Evolutionary conservation across 768 basidiomycete species (phyloP), one percentile per base, ranked within the genome.

Genomic region (Amanita rubescens): DNA sequence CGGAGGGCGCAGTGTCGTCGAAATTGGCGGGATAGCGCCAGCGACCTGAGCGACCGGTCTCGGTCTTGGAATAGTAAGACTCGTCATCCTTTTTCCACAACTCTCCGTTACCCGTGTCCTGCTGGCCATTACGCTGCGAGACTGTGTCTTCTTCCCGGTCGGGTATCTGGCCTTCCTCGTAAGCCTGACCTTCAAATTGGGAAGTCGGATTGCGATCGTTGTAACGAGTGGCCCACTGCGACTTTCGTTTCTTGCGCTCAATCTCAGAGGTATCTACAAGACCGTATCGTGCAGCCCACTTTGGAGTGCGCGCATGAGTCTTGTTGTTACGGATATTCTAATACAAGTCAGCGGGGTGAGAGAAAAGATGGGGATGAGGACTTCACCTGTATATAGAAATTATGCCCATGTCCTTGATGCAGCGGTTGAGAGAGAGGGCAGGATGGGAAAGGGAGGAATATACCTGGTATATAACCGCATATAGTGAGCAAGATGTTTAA

Each of bases 241-340:
- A 90, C 65, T 86, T 87, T 56, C 76, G 79, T 63, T 85, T 79
- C 52, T 87, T 84, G 63, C 93, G 87, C 60, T 80, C 76, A 64
- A 89, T 84, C 59, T 86, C 83, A 33, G 83, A 74, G 20, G 81
- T 84, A 66, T 93, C 83, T 57, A 97, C 82, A 42, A 97, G 87
- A 35, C 94, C 94, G 67, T 91, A 91, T 58, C 86, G 80, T 68
- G 89, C 76, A 0, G 86, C 87, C 94, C 94, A 97, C 69, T 96
- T 94, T 17, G 94, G 94, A n/a, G 94, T 96, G 41, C 94, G 84
- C 12, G 78, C 75, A 65, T 89, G 80, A 61, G 82, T 94, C 76
- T 94, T 91, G 75, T 97, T 97, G 72, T 96, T 97, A 53, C 94
- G 78, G 59, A 97, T 84, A 69, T 96, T 96, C 85, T 97, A 65